Percentiles rank a stretch among this genome's conserved stretches.
These are phyloP conservation scores for Phytopythium mirpurense DNA, from an alignment of 352 stramenopile genomes.

Conservation along the genomic window DNA sequence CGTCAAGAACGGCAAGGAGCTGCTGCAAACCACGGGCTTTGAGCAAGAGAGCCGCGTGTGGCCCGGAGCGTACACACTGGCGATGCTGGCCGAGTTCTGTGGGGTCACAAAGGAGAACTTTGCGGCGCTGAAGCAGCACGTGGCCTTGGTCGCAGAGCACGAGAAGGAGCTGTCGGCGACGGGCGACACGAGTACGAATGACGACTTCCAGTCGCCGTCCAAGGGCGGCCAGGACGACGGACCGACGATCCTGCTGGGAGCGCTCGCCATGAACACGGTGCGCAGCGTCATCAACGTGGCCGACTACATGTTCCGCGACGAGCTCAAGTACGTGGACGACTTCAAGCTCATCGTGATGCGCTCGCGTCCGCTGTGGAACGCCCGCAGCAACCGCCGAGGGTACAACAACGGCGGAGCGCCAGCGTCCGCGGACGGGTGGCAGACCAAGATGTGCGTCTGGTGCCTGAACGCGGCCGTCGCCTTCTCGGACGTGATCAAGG, in stretches of 20 bases:
- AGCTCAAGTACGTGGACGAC: constrained; percentile 76
- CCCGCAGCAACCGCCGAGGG: constrained; percentile 12
- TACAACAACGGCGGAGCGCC: constrained; percentile 2
- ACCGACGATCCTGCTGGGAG: constrained; percentile 33
- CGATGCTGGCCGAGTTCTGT: constrained; percentile 67
- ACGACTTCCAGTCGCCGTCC: constrained; percentile 7
- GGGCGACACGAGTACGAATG: constrained; percentile 10
- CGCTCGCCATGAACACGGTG: constrained; percentile 50
- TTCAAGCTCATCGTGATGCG: constrained; percentile 70
- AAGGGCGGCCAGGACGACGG: constrained; percentile 2
- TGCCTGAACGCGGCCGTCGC: constrained; percentile 81
- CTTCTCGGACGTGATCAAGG: constrained; percentile 67
- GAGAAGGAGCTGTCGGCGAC: constrained; percentile 48
- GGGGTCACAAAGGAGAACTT: constrained; percentile 47
- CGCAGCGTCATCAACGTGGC: constrained; percentile 59
- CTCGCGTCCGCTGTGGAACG: constrained; percentile 13
- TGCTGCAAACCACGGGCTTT: constrained; percentile 52
- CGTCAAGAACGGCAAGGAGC: constrained; percentile 27
- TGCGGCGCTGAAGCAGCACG: constrained; percentile 26
- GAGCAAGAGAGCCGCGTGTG: constrained; percentile 75
- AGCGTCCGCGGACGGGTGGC: constrained; percentile 17
- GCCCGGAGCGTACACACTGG: constrained; percentile 50
- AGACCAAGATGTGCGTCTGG: constrained; percentile 84
- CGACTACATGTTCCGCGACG: constrained; percentile 79
- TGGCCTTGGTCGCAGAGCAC: constrained; percentile 43